Evolutionary conservation across 2,329 filamentous ascomycete species (phyloP).

Genomic region (Neonectria sp.): DNA sequence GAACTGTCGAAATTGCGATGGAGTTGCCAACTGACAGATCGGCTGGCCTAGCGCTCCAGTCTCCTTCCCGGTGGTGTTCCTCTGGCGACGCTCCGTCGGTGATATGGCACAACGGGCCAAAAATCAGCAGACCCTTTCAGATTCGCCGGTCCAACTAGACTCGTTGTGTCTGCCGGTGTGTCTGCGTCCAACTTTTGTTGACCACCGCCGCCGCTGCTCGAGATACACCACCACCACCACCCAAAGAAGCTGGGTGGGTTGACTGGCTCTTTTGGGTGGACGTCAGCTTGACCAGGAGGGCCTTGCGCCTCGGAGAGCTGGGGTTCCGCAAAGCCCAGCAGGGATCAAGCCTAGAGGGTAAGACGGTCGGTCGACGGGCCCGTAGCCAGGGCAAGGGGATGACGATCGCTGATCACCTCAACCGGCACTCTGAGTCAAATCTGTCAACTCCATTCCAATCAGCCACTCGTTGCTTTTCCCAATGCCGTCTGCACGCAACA

Average conservation of each 20-base stretch:
- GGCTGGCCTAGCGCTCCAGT: conserved; percentile 13
- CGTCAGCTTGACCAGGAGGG: conserved; percentile 38
- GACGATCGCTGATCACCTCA: conserved; percentile 46
- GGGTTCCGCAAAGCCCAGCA: conserved; percentile 39
- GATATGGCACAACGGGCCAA: conserved; percentile 15
- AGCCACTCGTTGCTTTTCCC: conserved; percentile 45
- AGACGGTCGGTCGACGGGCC: conserved; percentile 28
- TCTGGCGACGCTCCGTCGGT: conserved; percentile 34
- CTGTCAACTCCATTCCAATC: conserved; percentile 47
- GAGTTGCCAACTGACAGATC: conserved; percentile 31
- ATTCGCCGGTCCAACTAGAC: conserved; percentile 12
- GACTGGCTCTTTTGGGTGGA: conserved; percentile 20
- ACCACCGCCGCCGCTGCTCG: conserved; percentile 38
- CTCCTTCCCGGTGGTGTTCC: conserved; percentile 22
- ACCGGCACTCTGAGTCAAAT: conserved; percentile 47
- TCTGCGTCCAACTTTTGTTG: conserved; percentile 41
- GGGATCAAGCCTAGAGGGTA: conserved; percentile 39
- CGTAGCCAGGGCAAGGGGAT: conserved; percentile 28
- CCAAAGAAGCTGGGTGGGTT: conserved; percentile 15
- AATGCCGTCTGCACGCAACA: conserved; percentile 34
- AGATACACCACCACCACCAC: conserved; percentile 23
- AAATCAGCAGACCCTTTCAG: conserved; percentile 30
- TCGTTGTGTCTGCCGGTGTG: conserved; percentile 30
- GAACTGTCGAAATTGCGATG: conserved; percentile 42
- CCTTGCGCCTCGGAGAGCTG: conserved; percentile 37